A percentile compares a stretch with the other conserved stretches of the same genome.
phyloP scores from a whole-genome alignment of 2,329 filamentous ascomycete genomes.

The Cladosporium sphaerospermum region DNA sequence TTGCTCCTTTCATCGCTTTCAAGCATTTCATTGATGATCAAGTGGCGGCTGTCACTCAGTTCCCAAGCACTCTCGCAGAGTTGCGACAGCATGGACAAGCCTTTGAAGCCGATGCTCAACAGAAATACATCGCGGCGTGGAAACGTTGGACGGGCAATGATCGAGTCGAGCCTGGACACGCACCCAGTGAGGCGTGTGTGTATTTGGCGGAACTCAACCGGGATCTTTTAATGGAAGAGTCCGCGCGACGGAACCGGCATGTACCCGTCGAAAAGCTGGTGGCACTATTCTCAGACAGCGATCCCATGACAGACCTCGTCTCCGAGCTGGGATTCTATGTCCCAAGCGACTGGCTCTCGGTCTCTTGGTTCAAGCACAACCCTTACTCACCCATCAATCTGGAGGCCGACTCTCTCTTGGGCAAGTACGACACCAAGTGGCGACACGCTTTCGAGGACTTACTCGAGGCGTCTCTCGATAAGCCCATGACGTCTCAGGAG shows the following conservation, averaged over 20 bases:
- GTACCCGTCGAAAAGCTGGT: constrained; percentile 21
- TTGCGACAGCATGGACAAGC: background rate
- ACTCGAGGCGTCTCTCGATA: constrained; percentile 38
- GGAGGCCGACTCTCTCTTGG: constrained; percentile 39
- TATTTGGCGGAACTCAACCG: no score
- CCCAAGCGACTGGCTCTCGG: constrained; percentile 24
- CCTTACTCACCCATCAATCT: constrained; percentile 52
- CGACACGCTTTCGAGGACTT: constrained; percentile 56
- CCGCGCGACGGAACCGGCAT: constrained; percentile 20
- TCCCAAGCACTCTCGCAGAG: background rate
- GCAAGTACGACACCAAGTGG: constrained; percentile 39
- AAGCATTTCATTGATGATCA: constrained; percentile 56
- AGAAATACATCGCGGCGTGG: no score
- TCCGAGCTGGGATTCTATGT: background rate
- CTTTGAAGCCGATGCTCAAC: no score
- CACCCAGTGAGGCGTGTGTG: no score
- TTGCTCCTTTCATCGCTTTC: constrained; percentile 53
- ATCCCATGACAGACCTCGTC: constrained; percentile 1
- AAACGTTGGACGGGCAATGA: constrained; percentile 13
- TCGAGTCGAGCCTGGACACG: no score
- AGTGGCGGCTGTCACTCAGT: constrained; percentile 37
- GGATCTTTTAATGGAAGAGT: constrained; percentile 19
- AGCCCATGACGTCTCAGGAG: constrained; percentile 24
- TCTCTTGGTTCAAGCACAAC: constrained; percentile 35
- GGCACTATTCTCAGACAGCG: constrained; percentile 23